These are phyloP conservation scores for Rhynchospora pubera DNA, from an alignment of 176 grass and related monocot species.

Conservation along the genomic window DNA sequence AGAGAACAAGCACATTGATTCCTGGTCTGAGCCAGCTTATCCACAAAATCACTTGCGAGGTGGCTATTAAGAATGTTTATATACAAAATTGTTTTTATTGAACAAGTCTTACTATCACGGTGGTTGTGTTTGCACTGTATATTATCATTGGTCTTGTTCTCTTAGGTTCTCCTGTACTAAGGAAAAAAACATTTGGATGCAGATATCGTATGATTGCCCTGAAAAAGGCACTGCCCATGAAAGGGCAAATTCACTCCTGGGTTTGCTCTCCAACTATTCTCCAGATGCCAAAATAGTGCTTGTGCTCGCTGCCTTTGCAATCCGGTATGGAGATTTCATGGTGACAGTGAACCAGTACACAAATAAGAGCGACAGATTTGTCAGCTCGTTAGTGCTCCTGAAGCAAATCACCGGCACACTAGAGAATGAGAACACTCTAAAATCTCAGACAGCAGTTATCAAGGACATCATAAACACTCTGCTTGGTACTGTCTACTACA, in stretches of 20 bases:
- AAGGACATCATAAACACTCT: conserved; percentile 4
- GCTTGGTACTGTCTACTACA: neutral
- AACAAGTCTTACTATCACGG: neutral
- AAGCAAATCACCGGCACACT: conserved; percentile 8
- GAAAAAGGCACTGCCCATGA: conserved; percentile 15
- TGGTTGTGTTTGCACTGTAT: neutral
- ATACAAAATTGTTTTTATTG: neutral
- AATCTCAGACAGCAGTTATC: neutral
- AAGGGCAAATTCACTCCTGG: conserved; percentile 6
- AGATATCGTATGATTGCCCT: conserved; percentile 9
- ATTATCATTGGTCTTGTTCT: too few species aligned
- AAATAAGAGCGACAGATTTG: neutral
- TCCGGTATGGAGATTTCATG: conserved; percentile 9
- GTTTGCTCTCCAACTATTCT: conserved; percentile 2
- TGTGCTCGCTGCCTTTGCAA: neutral
- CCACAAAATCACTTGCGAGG: conserved; percentile 16
- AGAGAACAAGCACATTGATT: neutral
- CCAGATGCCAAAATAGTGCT: conserved; percentile 7
- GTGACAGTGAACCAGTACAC: conserved; percentile 3
- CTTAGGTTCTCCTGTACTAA: too few species aligned
- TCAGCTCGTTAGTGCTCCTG: neutral
- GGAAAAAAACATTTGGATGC: neutral
- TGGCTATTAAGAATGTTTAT: neutral
- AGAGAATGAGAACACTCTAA: neutral
- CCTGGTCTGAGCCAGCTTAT: conserved; percentile 11